Evolutionary conservation across 2,329 filamentous ascomycete genomes (phyloP).

Genomic region (Penicillium capsulatum): DNA sequence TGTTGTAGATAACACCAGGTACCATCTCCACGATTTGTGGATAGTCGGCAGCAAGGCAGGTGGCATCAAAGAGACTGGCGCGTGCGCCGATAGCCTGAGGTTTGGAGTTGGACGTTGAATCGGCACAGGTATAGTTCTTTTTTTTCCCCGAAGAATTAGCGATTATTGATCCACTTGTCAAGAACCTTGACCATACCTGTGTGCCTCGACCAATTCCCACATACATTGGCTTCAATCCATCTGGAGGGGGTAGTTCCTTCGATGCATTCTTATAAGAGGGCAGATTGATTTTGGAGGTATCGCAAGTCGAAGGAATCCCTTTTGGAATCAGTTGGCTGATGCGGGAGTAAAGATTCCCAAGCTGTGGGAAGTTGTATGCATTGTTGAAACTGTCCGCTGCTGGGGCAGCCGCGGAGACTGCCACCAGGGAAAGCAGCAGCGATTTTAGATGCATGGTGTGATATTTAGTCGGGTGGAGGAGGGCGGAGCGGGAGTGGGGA

Average conservation of each 20-base stretch:
- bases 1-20: slow-evolving; percentile 64
- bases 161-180: neutral
- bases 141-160: slow-evolving; percentile 13
- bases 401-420: slow-evolving; percentile 35
- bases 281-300: slow-evolving; percentile 33
- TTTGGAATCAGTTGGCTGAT: slow-evolving; percentile 29
- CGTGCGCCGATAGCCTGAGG: slow-evolving; percentile 69
- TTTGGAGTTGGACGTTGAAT: slow-evolving; percentile 53
- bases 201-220: slow-evolving; percentile 84
- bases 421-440: slow-evolving; percentile 29
- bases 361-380: slow-evolving; percentile 40
- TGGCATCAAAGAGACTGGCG: slow-evolving; percentile 82
- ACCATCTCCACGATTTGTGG: slow-evolving; percentile 63
- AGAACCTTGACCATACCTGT: slow-evolving; percentile 35
- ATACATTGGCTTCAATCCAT: slow-evolving; percentile 64
- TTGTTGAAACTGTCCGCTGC: slow-evolving; percentile 28
- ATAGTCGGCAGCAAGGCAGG: slow-evolving; percentile 68
- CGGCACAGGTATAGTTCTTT: slow-evolving; percentile 87
- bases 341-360: slow-evolving; percentile 37
- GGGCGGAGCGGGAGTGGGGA: neutral
- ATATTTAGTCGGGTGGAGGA: neutral
- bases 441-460: slow-evolving; percentile 22
- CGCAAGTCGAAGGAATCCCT: slow-evolving; percentile 25
- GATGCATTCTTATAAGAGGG: slow-evolving; percentile 53
- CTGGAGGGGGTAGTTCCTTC: slow-evolving; percentile 57